Base-by-base conservation (phyloP, 306 rosid genomes). In the Carpinus viminea region DNA sequence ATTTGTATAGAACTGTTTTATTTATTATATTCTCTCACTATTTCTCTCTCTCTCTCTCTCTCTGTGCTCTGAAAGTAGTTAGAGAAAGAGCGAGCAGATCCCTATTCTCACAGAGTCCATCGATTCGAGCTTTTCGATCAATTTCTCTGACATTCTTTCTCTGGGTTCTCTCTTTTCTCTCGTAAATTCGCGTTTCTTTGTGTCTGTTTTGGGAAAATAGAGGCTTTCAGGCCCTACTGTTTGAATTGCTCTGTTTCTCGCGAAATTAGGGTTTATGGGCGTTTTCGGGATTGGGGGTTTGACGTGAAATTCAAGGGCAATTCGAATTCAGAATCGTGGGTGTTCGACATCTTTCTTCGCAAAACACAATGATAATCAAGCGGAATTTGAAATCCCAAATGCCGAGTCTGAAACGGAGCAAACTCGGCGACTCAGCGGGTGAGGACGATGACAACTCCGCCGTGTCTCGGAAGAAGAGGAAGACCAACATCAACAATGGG, bases 351-450 rank as follows among this genome's bases (percentile, higher is more conserved):
- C 73, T 34, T 57, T 21, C 28, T 24, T 57, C 65, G 79, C 34
- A 78, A 72, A 68, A 10, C 20, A 75, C 36, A 72, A 96, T 96
- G 99, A 96, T 96, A 79, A 93, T 96, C 87, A 96, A 96, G 88
- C 89, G 95, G 79, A 90, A 90, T 81, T 75, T 93, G 85, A 96
- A 96, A 91, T 85, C 96, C 84, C 93, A 90, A 96, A 96, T 96
- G 98, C 99, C 98, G 94, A 87, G 90, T 86, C 80, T 93, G 90
- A 96, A 93, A 88, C 90, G 99, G 81, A 78, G 91, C 84, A 96
- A 78, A 85, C 81, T 81, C 80, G 80, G 83, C 55, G 97, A 88
- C 84, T 82, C 92, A 60, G 86, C 84, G 17, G 97, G 92, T 2
- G 96, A 93, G 31, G 92, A 86, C 48, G 97, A 96, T 16, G 97